Evolutionary conservation across 2,329 filamentous ascomycete species (phyloP).

Genomic region (Colletotrichum euphorbiae): DNA sequence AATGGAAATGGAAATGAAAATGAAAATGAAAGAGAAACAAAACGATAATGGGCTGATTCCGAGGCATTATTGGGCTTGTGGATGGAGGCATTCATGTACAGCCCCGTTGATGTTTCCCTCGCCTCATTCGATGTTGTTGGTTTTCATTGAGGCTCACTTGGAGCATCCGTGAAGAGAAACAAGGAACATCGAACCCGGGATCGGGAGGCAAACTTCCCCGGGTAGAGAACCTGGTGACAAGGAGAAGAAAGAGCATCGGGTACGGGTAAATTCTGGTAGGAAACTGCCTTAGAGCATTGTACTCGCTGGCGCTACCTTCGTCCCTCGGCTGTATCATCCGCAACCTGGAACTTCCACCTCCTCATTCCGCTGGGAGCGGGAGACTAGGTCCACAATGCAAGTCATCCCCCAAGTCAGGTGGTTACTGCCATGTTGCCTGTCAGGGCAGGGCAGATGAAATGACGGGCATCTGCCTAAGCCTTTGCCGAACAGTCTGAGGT

Average conservation of each 20-base stretch:
- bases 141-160: conserved; percentile 32
- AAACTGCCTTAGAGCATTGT: too few relatives aligned
- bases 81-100: neutral
- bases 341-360: too few relatives aligned
- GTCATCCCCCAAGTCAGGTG: neutral
- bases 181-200: neutral
- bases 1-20: neutral
- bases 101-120: neutral
- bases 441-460: neutral
- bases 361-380: too few relatives aligned
- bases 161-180: conserved; percentile 17
- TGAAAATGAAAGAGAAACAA: neutral
- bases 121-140: conserved; percentile 26
- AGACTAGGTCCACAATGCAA: neutral
- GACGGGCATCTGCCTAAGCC: conserved; percentile 4
- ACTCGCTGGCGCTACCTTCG: too few relatives aligned
- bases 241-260: neutral
- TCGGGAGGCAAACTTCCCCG: neutral
- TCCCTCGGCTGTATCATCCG: too few relatives aligned
- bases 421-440: neutral
- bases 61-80: neutral
- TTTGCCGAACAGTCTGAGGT: neutral
- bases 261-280: too few relatives aligned
- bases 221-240: neutral
- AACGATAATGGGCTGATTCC: neutral